A percentile compares a stretch with the other conserved stretches of the same genome.
These are phyloP conservation scores for Solanum habrochaites DNA, from an alignment of 257 asterid genomes.

Conservation along the genomic window DNA sequence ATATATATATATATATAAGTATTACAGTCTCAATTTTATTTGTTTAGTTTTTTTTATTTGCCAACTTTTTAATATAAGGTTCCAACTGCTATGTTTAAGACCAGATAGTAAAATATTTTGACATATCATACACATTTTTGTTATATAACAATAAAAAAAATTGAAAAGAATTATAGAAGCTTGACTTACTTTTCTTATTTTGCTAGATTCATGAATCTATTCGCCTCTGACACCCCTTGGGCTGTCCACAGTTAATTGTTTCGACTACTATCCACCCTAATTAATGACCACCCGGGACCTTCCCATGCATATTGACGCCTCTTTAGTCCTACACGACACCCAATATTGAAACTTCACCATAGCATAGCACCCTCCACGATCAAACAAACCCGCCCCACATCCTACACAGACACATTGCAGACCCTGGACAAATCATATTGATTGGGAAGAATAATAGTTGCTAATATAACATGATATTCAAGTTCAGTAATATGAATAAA, in stretches of 20 bases:
- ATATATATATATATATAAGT: too few species aligned
- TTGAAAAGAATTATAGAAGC: background rate
- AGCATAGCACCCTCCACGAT: too few species aligned
- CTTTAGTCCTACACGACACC: background rate
- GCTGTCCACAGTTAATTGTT: constrained; percentile 20
- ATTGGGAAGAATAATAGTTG: constrained; percentile 17
- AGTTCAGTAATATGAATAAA: background rate
- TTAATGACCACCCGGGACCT: too few species aligned
- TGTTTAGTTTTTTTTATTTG: too few species aligned
- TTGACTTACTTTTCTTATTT: constrained; percentile 25
- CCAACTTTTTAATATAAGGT: background rate
- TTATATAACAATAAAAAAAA: background rate
- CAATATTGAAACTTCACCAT: too few species aligned
- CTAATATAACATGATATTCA: constrained; percentile 17
- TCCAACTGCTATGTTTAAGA: background rate
- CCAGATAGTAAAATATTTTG: background rate
- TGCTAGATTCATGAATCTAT: background rate
- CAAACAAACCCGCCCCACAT: too few species aligned
- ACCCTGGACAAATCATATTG: constrained; percentile 16
- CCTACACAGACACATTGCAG: too few species aligned
- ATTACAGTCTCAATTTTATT: too few species aligned
- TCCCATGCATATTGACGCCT: too few species aligned
- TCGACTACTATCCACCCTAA: constrained; percentile 26
- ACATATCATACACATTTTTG: background rate
- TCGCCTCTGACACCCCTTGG: background rate